Base-by-base conservation (phyloP, 805 yeast genomes). In the Isabelozyma rhagii region DNA sequence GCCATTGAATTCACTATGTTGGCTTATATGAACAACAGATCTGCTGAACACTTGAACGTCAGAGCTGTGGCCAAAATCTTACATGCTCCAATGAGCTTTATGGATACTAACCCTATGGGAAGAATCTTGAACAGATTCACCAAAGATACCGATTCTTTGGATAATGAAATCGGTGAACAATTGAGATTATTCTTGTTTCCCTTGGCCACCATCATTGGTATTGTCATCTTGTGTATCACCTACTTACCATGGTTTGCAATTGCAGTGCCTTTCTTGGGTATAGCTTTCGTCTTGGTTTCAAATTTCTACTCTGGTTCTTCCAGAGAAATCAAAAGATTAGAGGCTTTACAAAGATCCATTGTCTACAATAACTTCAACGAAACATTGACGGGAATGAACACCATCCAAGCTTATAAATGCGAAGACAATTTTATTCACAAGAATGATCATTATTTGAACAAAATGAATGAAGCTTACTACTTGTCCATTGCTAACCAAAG, bases 191-290 rank as follows among this genome's bases (percentile, higher is more conserved):
- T 74, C 49, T 51, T 73, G 14, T 72, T 70, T 60, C 76, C 77
- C 15, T 55, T 70, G 44, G 75, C 76, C 14, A 58, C 64, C 28
- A 71, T 73, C 46, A 63, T 69, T 51, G 75, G 75, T 53, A 63
- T 73, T 50, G 54, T 71, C 45, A 67, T 73, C 40, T 72, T 80
- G 56, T 77, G 81, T 65, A 70, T 74, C 49, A 70, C 74, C 53
- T 80, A 74, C 58, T 66, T 80, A 52, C 84, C 84, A 5, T 81
- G 75, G 74, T 80, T 79, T 61, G 78, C 82, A 9, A 69, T 81
- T 53, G 74, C 82, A 8, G 72, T 82, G 25, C 84, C 86, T n/a
- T 69, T 71, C 60, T 71, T 82, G 52, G 69, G 65, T 41, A 56
- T 72, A 50, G 69, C 63, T 43, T 80, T 69, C 59, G 47, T 62